Conservation (phyloP, 2,329 filamentous ascomycete species). For the Sclerotinia borealis region DNA sequence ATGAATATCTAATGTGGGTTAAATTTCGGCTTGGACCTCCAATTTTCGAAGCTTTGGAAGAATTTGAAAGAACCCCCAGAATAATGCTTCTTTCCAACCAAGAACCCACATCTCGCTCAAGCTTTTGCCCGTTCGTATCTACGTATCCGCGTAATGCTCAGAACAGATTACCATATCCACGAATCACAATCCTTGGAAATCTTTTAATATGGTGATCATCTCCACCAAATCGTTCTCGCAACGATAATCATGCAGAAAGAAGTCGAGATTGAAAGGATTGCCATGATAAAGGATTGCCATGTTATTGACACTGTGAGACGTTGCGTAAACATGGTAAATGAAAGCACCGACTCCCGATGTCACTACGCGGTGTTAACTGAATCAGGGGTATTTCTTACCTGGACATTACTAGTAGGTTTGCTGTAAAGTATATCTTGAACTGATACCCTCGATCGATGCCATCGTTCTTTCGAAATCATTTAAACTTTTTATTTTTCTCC, state of each 20-base stretch:
- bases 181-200: background rate
- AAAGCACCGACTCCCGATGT: background rate
- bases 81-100: background rate
- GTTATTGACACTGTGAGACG: background rate
- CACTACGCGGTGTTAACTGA: background rate
- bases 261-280: background rate
- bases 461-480: background rate
- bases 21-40: background rate
- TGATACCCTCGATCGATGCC: background rate
- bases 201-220: background rate
- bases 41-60: background rate
- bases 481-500: background rate
- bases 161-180: background rate
- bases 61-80: background rate
- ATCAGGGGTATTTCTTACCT: constrained; percentile 1
- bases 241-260: background rate
- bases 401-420: background rate
- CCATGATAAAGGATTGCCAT: background rate
- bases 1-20: background rate
- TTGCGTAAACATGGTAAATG: background rate
- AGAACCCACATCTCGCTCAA: background rate
- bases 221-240: background rate
- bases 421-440: background rate
- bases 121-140: background rate
- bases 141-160: background rate